Evolutionary conservation across 179 eudicot species (phyloP).

Genomic region (Actinidia arguta): DNA sequence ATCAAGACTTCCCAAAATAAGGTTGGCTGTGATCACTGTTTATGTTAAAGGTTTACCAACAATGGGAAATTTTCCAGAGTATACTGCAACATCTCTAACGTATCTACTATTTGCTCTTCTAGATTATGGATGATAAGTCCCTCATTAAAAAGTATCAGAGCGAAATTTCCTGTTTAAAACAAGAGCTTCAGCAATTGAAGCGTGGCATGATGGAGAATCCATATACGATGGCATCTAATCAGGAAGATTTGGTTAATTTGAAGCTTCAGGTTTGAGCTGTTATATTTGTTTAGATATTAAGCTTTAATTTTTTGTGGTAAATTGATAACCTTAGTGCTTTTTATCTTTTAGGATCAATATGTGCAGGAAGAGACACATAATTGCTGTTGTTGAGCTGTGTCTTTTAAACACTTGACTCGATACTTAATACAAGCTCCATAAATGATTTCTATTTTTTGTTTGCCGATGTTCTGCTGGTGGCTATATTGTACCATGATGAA

Average conservation of each 20-base stretch:
- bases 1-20: constrained; percentile 93
- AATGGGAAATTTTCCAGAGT: neutral
- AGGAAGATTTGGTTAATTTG: constrained; percentile 57
- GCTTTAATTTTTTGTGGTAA: neutral
- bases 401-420: neutral
- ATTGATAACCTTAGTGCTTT: neutral
- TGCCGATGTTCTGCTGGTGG: neutral
- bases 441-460: neutral
- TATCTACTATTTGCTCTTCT: constrained; percentile 20
- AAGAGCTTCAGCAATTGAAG: constrained; percentile 92
- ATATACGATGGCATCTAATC: constrained; percentile 32
- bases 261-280: constrained; percentile 54
- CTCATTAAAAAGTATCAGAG: constrained; percentile 95
- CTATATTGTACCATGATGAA: neutral
- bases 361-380: neutral
- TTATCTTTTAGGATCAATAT: neutral
- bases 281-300: constrained; percentile 10
- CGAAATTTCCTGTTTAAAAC: constrained; percentile 83
- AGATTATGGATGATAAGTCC: constrained; percentile 99
- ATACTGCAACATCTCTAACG: constrained; percentile 8
- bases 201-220: constrained; percentile 75
- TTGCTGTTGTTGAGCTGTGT: neutral
- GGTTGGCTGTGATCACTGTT: constrained; percentile 50
- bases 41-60: neutral
- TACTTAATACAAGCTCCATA: neutral